Evolutionary conservation across 2,329 filamentous ascomycete genomes (phyloP).

Genomic region (Ceratocystis variospora): DNA sequence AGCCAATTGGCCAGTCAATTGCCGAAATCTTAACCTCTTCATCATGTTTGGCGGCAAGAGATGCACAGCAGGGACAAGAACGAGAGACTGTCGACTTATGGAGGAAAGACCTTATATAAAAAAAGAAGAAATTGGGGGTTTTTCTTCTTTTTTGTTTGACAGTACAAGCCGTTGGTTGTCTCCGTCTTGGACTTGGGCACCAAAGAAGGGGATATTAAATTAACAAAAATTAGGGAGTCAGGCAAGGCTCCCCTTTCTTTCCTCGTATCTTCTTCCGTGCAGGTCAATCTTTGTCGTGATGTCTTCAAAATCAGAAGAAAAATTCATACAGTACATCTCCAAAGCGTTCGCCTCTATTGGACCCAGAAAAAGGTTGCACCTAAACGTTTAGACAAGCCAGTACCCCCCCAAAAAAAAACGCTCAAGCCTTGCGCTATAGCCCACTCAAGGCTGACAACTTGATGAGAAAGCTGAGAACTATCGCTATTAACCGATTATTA

Average conservation of each 20-base stretch:
- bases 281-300: not conserved
- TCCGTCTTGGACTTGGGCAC: not conserved
- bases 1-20: constrained; percentile 19
- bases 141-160: not conserved
- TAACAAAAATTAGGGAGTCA: not conserved
- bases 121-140: not conserved
- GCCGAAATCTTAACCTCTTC: constrained; percentile 20
- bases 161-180: not conserved
- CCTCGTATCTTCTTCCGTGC: constrained; percentile 1
- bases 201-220: not conserved
- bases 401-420: constrained; percentile 2
- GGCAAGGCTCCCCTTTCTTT: not conserved
- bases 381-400: no score
- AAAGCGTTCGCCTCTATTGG: constrained; percentile 8
- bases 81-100: not conserved
- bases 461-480: not conserved
- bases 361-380: not conserved
- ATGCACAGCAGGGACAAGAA: not conserved
- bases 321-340: not conserved
- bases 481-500: constrained; percentile 5
- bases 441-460: constrained; percentile 13
- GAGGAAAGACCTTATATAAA: not conserved
- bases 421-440: constrained; percentile 4
- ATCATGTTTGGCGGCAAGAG: constrained; percentile 16
- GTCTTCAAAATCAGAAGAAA: constrained; percentile 4